Conservation (phyloP, 2,329 filamentous ascomycete species). For the Rhynchosporium secalis region DNA sequence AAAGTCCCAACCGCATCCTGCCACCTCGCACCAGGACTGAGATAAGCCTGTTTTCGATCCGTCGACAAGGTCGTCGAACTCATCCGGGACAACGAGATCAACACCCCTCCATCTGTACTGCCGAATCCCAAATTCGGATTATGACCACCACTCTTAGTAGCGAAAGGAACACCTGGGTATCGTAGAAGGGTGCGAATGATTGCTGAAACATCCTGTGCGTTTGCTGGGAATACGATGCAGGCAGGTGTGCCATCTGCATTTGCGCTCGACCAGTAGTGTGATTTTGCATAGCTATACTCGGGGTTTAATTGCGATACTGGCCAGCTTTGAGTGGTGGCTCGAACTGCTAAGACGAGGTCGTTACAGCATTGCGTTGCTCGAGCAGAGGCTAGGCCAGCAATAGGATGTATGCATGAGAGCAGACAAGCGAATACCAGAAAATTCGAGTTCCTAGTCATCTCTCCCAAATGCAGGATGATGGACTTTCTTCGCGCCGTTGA, state of each 20-base stretch:
- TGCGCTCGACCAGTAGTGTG: slow-evolving; percentile 42
- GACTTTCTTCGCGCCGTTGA: too few species aligned
- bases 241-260: slow-evolving; percentile 40
- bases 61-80: slow-evolving; percentile 37
- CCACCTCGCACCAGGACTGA: slow-evolving; percentile 38
- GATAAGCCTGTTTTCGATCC: slow-evolving; percentile 30
- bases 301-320: slow-evolving; percentile 10
- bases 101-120: slow-evolving; percentile 40
- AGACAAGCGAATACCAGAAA: neutral
- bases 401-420: neutral
- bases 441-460: neutral
- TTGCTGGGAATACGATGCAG: slow-evolving; percentile 42
- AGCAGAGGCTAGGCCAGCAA: neutral
- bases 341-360: slow-evolving; percentile 9
- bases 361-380: slow-evolving; percentile 16
- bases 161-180: slow-evolving; percentile 41
- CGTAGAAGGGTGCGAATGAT: slow-evolving; percentile 40
- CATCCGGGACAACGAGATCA: slow-evolving; percentile 41
- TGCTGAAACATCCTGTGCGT: slow-evolving; percentile 39
- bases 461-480: neutral
- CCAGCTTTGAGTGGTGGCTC: slow-evolving; percentile 17
- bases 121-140: slow-evolving; percentile 43
- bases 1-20: slow-evolving; percentile 24
- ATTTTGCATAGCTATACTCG: slow-evolving; percentile 27
- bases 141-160: slow-evolving; percentile 47